Evolutionary conservation across 176 grass and related monocot species (phyloP), one percentile per base, ranked within the genome.

Genomic region (Poa pratensis): DNA sequence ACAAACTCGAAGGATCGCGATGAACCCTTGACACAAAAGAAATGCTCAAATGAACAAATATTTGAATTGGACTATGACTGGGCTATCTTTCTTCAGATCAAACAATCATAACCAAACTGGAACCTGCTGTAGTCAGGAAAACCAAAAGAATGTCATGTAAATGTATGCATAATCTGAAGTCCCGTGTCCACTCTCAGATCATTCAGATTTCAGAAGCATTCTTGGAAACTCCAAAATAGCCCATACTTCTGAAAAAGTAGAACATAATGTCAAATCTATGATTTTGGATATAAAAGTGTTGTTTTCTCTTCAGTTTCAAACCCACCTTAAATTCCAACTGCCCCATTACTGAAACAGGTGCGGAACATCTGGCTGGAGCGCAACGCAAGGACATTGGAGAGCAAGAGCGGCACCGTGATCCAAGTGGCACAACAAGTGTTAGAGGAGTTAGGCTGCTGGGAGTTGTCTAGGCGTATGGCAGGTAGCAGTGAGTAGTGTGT

Each of bases 251-350:
- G 73, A 20, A 27, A 86, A 46, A 69, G 42, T 69, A 4, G 46
- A 72, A 52, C 32, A 63, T 60, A 14, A 53, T 62, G 24, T 71
- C 53, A 88, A 54, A 49, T 78, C 50, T 48, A 72, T 53, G 54
- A 83, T 42, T 35, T 62, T 52, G 30, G n/a, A 52, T 23, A 60
- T 12, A 42, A 9, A 52, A 63, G 45, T 61, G 14, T 6, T 28
- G 40, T 34, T 83, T 70, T 12, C n/a, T 40, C 3, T 40, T 83
- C 30, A 30, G 8, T 46, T 39, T 76, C 18, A 20, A 48, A 46
- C 74, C 13, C 30, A 77, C 58, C 30, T 27, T 15, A 82, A 32
- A 28, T 12, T 58, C 46, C 7, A 52, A 83, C 71, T 35, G 7
- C 20, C 34, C n/a, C 15, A 5, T 52, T 50, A 88, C 20, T 7